A percentile compares a stretch with the other conserved stretches of the same genome.
These are phyloP conservation scores for Epichloe typhina DNA, from an alignment of 2,329 filamentous ascomycete species.

Conservation along the genomic window DNA sequence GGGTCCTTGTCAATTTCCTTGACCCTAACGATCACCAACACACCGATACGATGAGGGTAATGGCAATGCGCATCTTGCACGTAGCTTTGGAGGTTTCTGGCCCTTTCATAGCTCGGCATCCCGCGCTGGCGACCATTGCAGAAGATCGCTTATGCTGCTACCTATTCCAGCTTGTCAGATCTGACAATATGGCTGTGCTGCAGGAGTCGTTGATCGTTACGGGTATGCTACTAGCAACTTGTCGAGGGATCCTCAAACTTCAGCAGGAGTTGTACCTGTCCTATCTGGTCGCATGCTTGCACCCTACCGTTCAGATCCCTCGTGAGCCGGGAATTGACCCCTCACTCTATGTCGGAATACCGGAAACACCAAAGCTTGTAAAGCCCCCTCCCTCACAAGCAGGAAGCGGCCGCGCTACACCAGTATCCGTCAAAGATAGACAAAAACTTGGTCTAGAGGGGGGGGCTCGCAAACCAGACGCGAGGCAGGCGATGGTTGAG, in stretches of 20 bases:
- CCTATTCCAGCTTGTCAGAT: slow-evolving; percentile 89
- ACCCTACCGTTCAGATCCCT: slow-evolving; percentile 89
- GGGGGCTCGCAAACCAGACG: slow-evolving; percentile 83
- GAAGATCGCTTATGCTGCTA: slow-evolving; percentile 90
- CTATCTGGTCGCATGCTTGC: slow-evolving; percentile 85
- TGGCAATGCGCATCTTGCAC: slow-evolving; percentile 94
- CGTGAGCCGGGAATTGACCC: slow-evolving; percentile 83
- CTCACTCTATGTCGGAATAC: slow-evolving; percentile 81
- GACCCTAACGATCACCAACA: slow-evolving; percentile 89
- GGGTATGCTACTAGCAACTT: slow-evolving; percentile 81
- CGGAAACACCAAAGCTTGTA: slow-evolving; percentile 75
- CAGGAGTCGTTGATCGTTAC: slow-evolving; percentile 88
- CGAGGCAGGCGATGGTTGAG: slow-evolving; percentile 96
- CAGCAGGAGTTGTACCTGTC: slow-evolving; percentile 95
- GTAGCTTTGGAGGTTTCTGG: slow-evolving; percentile 93
- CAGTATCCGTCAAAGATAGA: slow-evolving; percentile 81
- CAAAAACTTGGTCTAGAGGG: slow-evolving; percentile 89
- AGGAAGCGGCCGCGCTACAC: slow-evolving; percentile 72
- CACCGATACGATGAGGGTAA: slow-evolving; percentile 90
- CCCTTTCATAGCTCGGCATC: slow-evolving; percentile 86
- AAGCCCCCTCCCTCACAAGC: slow-evolving; percentile 64
- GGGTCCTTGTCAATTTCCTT: slow-evolving; percentile 83
- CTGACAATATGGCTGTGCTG: slow-evolving; percentile 89
- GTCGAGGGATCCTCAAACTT: slow-evolving; percentile 77
- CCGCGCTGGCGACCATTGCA: slow-evolving; percentile 72